These are phyloP conservation scores for Didymella lethalis DNA, from an alignment of 2,329 filamentous ascomycete species.

Conservation along the genomic window DNA sequence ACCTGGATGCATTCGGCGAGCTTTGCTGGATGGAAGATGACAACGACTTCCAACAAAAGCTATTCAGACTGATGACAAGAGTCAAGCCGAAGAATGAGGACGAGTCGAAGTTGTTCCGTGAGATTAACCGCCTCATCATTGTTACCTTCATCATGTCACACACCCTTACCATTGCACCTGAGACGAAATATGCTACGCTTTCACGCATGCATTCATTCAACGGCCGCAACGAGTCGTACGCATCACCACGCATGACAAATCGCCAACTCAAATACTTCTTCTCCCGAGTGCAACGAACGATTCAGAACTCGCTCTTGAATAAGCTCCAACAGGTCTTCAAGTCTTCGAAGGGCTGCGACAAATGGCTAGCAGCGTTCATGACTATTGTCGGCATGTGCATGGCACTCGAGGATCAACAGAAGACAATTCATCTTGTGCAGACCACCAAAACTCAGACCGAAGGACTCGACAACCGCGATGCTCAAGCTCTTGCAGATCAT, in stretches of 20 bases:
- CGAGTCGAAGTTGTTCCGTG: conserved; percentile 52
- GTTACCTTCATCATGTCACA: conserved; percentile 60
- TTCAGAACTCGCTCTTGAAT: conserved; percentile 55
- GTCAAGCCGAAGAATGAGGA: conserved; percentile 51
- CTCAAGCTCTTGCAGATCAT: conserved; percentile 47
- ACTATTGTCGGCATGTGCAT: conserved; percentile 58
- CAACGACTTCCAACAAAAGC: conserved; percentile 54
- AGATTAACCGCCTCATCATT: conserved; percentile 57
- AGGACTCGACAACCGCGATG: conserved; percentile 34
- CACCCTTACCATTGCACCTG: conserved; percentile 55
- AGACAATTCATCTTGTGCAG: conserved; percentile 56
- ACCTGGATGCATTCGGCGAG: conserved; percentile 53
- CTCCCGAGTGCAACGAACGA: conserved; percentile 52
- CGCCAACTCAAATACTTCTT: conserved; percentile 62
- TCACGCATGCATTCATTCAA: conserved; percentile 49
- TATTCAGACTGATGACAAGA: conserved; percentile 54
- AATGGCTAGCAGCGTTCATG: conserved; percentile 58
- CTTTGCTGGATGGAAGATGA: conserved; percentile 57
- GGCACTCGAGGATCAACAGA: conserved; percentile 58
- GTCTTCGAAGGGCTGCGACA: conserved; percentile 53
- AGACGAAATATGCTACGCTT: conserved; percentile 49
- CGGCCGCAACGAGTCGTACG: conserved; percentile 42
- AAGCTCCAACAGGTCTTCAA: conserved; percentile 58
- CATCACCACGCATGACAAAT: conserved; percentile 57
- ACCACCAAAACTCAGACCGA: conserved; percentile 49